Evolutionary conservation across 2,329 filamentous ascomycete genomes (phyloP), one percentile per base, ranked within the genome.

Genomic region (Paecilomyces fulvus): DNA sequence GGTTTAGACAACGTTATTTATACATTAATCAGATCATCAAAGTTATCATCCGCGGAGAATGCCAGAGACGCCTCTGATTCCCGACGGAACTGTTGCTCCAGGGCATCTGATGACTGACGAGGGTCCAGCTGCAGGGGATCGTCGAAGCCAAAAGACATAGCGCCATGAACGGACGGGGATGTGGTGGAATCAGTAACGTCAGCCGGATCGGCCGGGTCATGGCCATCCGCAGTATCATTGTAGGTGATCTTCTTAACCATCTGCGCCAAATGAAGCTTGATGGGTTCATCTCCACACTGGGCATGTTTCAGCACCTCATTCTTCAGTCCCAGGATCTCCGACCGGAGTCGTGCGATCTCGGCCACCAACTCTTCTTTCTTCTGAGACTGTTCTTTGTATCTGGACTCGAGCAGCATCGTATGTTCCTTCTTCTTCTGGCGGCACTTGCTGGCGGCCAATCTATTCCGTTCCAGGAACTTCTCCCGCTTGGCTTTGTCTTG

Each of bases 371-470:
- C 31, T 20, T 65, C 61, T 49, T 70, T 72, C 53, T 68, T 68
- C 23, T 69, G 64, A 4, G 70, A 71, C 17, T 72, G 66, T 49
- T 72, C 67, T 25, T 71, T 69, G 58, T 64, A 73, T 2, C 62
- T 64, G 10, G 56, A 69, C 60, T 83, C 80, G 12, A 83, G 75
- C 37, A 73, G 65, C 55, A 77, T 73, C 33, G 78, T 80, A 63
- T 81, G 80, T 58, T 80, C 79, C 68, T 84, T 84, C 70, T 84
- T 83, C 73, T 83, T 83, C 63, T 80, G 78, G n/a, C 82, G 78
- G 66, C 82, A 84, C 61, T 84, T 84, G 65, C 80, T 80, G 4
- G 82, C 82, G 2, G 82, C 82, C 1, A 82, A 68, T 2, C 82
- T 77, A 62, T 84, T 84, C 61, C 83, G 80, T 65, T 84, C 81